These are phyloP conservation scores for Bipolaris bicolor DNA, from an alignment of 2,329 filamentous ascomycete species.

Conservation along the genomic window DNA sequence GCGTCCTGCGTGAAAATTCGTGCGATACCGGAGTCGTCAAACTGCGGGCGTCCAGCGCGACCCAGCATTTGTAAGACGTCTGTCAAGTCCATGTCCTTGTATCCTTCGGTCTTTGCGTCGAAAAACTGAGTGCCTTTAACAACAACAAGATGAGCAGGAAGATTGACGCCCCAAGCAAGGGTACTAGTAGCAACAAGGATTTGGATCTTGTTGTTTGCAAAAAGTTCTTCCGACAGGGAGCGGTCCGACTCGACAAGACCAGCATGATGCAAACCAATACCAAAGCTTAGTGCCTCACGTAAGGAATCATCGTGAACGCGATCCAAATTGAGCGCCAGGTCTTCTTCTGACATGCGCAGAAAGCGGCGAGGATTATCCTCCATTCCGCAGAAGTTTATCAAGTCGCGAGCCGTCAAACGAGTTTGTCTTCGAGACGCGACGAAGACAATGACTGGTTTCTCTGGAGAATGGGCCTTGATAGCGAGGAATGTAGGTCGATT, in stretches of 20 bases:
- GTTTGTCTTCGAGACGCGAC: slow-evolving; percentile 95
- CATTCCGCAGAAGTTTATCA: slow-evolving; percentile 98
- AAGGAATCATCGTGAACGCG: slow-evolving; percentile 92
- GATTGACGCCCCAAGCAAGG: slow-evolving; percentile 95
- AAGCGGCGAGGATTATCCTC: slow-evolving; percentile 96
- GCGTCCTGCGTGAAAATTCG: slow-evolving; percentile 96
- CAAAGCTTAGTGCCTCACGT: slow-evolving; percentile 93
- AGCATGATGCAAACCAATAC: slow-evolving; percentile 95
- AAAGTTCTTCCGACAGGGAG: slow-evolving; percentile 89
- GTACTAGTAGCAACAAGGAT: slow-evolving; percentile 95
- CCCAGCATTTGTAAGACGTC: slow-evolving; percentile 98
- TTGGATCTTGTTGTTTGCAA: slow-evolving; percentile 97
- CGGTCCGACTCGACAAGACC: slow-evolving; percentile 95
- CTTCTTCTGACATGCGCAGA: slow-evolving; percentile 91
- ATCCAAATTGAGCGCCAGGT: slow-evolving; percentile 83
- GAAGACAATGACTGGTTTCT: slow-evolving; percentile 98
- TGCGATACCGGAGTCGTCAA: slow-evolving; percentile 93
- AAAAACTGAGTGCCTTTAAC: slow-evolving; percentile 99
- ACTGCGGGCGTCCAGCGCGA: slow-evolving; percentile 92
- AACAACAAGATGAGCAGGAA: slow-evolving; percentile 94
- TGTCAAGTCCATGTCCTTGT: slow-evolving; percentile 98
- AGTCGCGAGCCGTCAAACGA: slow-evolving; percentile 88
- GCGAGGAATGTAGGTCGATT: slow-evolving; percentile 95
- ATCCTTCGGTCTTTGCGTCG: slow-evolving; percentile 95
- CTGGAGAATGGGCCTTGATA: slow-evolving; percentile 93